Base-by-base conservation (phyloP, 2,329 filamentous ascomycete genomes). In the Pseudocercospora macadamiae region DNA sequence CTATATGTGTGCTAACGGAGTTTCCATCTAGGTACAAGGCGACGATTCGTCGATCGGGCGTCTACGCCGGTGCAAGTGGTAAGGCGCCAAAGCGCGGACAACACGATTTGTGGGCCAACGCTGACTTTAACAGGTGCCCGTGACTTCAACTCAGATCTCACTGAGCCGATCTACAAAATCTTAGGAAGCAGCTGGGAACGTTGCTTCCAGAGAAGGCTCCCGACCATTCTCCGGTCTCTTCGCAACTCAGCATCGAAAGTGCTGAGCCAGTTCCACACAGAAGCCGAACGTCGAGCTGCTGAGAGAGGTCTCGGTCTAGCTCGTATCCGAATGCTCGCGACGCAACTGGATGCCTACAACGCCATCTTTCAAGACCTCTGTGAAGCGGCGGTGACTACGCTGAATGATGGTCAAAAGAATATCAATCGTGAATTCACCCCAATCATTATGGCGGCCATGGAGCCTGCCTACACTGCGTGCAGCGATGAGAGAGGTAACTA, bases 341-440 rank as follows among this genome's bases (percentile, higher is more conserved):
- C 73, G 21, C 75, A 82, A 64, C 69, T 83, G 1, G 47, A 64
- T n/a, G 71, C 69, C 23, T 78, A 81, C 67, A 68, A 77, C 26
- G 70, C 71, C 2, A 71, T 75, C 4, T 75, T 85, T 32, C 66
- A 70, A 0, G 70, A 75, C 5, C 57, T 81, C 0, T 71, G 72
- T 2, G 59, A 54, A 0, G 60, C 61, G 3, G 70, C 80, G 37
- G 61, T 72, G 0, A 64, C 65, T 1, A 62, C 63, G 2, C 77
- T 85, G 62, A 80, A 73, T 0, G 71, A 75, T 4, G 60, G 73
- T 3, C 83, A 86, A 64, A 77, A 80, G 25, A 79, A 83, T 3
- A 79, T 80, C 14, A 86, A 79, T 64, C 80, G 84, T 3, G 73
- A 80, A 30, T 85, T 86, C 56, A 77, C 75, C 0, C 83, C 82